Percentiles rank a stretch among this genome's conserved stretches.
Conservation (phyloP, 441 rosid genomes). For the Gossypium gossypioides region DNA sequence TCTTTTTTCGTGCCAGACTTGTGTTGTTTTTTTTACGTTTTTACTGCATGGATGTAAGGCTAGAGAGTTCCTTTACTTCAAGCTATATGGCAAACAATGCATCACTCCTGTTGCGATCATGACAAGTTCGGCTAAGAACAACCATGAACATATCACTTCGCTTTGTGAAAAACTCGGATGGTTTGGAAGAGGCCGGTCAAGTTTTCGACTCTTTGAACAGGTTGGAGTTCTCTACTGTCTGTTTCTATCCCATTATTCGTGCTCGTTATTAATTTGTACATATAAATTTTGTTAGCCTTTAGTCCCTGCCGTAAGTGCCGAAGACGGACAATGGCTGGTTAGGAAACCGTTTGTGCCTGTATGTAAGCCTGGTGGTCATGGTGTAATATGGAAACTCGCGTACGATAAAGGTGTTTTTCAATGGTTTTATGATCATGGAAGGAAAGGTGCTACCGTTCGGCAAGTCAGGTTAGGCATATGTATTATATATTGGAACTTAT, state of each 20-base stretch:
- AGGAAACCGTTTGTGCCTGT: conserved; percentile 63
- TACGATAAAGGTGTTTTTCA: conserved; percentile 72
- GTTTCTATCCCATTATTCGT: not conserved
- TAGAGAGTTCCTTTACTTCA: conserved; percentile 83
- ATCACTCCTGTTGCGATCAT: conserved; percentile 86
- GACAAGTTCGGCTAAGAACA: conserved; percentile 92
- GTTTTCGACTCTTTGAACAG: conserved; percentile 87
- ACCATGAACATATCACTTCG: conserved; percentile 62
- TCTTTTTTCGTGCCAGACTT: not conserved
- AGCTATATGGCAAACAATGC: conserved; percentile 70
- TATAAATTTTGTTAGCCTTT: conserved; percentile 55
- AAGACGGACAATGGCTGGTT: conserved; percentile 80
- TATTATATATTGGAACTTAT: not conserved
- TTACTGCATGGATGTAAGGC: conserved; percentile 39
- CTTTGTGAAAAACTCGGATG: conserved; percentile 66
- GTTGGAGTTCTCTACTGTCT: conserved; percentile 25
- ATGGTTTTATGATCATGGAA: conserved; percentile 75
- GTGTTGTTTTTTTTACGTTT: not conserved
- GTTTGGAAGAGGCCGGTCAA: conserved; percentile 88
- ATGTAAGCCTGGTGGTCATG: conserved; percentile 96
- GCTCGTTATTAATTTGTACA: conserved; percentile 8
- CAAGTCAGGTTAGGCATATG: conserved; percentile 74
- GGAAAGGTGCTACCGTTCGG: conserved; percentile 83
- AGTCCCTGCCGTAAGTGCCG: conserved; percentile 71
- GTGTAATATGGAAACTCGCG: conserved; percentile 93